Evolutionary conservation across 2,329 filamentous ascomycete species (phyloP).

Genomic region (Tolypocladium sp.): DNA sequence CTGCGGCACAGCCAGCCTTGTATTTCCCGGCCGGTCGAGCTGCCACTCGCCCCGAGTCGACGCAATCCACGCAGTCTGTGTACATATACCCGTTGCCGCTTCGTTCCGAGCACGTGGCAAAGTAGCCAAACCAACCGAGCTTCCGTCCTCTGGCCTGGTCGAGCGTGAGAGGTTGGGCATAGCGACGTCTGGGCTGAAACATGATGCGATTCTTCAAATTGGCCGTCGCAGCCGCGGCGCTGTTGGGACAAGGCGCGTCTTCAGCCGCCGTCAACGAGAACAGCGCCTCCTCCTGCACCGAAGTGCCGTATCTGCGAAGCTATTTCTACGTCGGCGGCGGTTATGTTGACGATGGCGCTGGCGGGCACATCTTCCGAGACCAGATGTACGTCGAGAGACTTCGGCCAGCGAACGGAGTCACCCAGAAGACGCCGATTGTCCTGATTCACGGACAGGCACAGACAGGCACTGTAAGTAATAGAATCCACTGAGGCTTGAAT

Average conservation of each 20-base stretch:
- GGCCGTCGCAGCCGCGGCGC: background rate
- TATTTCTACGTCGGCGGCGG: conserved; percentile 28
- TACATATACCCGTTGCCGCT: background rate
- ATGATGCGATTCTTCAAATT: background rate
- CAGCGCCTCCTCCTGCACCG: background rate
- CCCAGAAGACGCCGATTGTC: conserved; percentile 23
- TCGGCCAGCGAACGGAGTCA: conserved; percentile 17
- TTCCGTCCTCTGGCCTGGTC: too few relatives aligned
- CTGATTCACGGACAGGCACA: conserved; percentile 33
- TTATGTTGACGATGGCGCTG: conserved; percentile 19
- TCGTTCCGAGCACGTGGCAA: background rate
- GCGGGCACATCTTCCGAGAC: conserved; percentile 21
- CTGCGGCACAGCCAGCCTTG: background rate
- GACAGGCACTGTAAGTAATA: conserved; percentile 25
- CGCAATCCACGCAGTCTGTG: background rate
- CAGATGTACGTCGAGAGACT: conserved; percentile 48
- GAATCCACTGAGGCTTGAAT: background rate
- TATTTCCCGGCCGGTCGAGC: background rate
- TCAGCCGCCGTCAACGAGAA: background rate
- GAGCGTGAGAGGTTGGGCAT: too few relatives aligned
- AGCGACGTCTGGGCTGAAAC: background rate
- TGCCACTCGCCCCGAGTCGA: background rate
- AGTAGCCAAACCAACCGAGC: too few relatives aligned
- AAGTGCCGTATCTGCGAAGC: conserved; percentile 8
- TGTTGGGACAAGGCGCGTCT: background rate